These are phyloP conservation scores for Peribolospora kevripleyi DNA, from an alignment of 768 basidiomycete species.

Conservation along the genomic window DNA sequence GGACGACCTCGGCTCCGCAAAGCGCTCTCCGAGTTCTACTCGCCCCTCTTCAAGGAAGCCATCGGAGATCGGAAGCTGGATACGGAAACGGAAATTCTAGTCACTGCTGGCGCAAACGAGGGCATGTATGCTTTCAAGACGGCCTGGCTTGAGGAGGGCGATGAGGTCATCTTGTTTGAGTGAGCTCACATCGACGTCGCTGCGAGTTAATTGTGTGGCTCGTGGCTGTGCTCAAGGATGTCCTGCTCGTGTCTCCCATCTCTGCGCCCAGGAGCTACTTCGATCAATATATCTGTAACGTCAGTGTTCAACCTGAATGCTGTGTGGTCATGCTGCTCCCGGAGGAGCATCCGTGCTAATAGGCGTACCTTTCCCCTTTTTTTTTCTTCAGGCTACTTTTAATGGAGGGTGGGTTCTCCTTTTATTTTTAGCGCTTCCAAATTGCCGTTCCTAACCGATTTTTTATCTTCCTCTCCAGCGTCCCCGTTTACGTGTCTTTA, in stretches of 20 bases:
- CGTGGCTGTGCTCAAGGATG: too few species aligned
- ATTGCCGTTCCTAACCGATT: background rate
- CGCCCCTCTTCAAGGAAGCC: conserved; percentile 28
- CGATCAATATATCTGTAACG: conserved; percentile 14
- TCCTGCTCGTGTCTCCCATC: too few species aligned
- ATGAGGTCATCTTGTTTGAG: conserved; percentile 97
- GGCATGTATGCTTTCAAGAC: conserved; percentile 70
- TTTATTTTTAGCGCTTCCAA: background rate
- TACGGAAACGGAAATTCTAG: conserved; percentile 65
- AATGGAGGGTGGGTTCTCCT: conserved; percentile 2
- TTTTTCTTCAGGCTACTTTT: background rate
- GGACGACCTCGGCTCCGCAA: conserved; percentile 67
- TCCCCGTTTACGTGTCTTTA: conserved; percentile 78
- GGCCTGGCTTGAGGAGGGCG: conserved; percentile 72
- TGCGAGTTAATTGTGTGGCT: too few species aligned
- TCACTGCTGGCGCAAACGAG: conserved; percentile 93
- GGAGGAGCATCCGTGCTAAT: too few species aligned
- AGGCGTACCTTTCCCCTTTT: too few species aligned
- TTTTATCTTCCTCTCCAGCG: conserved; percentile 78
- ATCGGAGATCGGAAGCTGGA: conserved; percentile 41
- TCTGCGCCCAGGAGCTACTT: background rate
- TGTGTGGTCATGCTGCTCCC: too few species aligned
- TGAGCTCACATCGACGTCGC: conserved; percentile 15
- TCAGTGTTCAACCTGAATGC: background rate
- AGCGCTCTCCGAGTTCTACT: conserved; percentile 62